A percentile compares a stretch with the other conserved stretches of the same genome.
Conservation (phyloP, 2,329 filamentous ascomycete genomes). For the Rutstroemia sp. region DNA sequence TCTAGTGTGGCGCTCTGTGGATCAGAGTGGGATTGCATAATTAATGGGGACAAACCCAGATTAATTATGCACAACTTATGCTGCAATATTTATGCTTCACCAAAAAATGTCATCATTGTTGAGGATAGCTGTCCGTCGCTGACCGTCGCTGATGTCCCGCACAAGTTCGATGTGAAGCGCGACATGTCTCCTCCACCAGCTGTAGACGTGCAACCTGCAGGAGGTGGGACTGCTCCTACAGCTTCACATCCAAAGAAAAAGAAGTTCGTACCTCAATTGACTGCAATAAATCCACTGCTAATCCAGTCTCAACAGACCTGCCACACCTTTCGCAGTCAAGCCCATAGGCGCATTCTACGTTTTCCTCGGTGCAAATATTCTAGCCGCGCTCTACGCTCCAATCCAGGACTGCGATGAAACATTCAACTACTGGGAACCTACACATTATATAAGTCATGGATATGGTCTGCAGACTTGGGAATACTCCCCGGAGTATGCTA, state of each 20-base stretch:
- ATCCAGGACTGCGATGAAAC: constrained; percentile 98
- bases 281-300: not conserved
- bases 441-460: constrained; percentile 87
- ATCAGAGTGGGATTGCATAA: not conserved
- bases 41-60: not conserved
- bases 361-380: constrained; percentile 64
- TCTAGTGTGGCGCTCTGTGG: not conserved
- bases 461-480: constrained; percentile 98
- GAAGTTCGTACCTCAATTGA: constrained; percentile 15
- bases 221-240: constrained; percentile 7
- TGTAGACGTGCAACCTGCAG: not conserved
- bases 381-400: constrained; percentile 76
- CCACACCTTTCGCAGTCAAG: constrained; percentile 55
- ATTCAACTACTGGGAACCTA: constrained; percentile 98
- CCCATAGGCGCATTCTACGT: constrained; percentile 73
- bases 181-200: constrained; percentile 1
- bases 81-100: not conserved
- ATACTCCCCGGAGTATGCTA: constrained; percentile 90
- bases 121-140: not conserved
- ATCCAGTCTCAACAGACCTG: constrained; percentile 23
- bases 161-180: not conserved
- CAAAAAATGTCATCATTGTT: not conserved
- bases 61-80: not conserved
- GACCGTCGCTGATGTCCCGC: not conserved
- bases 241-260: constrained; percentile 16